Evolutionary conservation across 2,329 filamentous ascomycete species (phyloP), one percentile per base, ranked within the genome.

Genomic region (Fusarium domesticum): DNA sequence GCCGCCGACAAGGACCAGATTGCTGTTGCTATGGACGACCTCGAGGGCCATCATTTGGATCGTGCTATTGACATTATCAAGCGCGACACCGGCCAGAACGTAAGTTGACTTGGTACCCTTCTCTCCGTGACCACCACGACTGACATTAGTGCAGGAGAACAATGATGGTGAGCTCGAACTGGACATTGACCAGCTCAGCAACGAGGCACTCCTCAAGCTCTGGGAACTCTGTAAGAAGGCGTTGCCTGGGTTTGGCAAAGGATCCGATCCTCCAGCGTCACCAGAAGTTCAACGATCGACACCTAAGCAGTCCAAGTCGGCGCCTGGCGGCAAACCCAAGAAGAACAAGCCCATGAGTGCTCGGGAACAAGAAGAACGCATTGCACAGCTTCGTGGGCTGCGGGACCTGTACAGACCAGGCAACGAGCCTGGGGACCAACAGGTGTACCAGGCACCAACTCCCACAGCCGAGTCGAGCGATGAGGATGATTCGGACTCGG

Each of bases 1-100:
- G 84, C 81, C 47, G 76, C 85, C 4, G 90, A 98, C 69, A 97
- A 97, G 73, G 89, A 93, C 45, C 81, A 91, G 54, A 95, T 98
- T 45, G 92, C 89, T 2, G 84, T 85, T 46, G 87, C 87, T 12
- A 93, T 96, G 52, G 87, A 85, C 58, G 84, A 84, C 50, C 81
- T 97, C 45, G 84, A 90, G 15, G 85, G 86, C 38, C 74, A 76
- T n/a, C 83, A 89, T 54, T 85, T 96, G 61, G 79, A 84, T 38
- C 81, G 83, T 55, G 89, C 92, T 1, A 88, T 96, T 23, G 82
- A 86, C 47, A 91, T 97, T 50, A 97, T 98, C 62, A 89, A 95
- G 65, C 82, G 81, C 53, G 92, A 95, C 55, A 95, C 71, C 68
- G 88, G 73, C 71, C 88, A 70, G 74, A 85, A 75, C 75, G 93